Evolutionary conservation across 2,329 filamentous ascomycete genomes (phyloP).

Genomic region (Cryphonectria carpinicola): DNA sequence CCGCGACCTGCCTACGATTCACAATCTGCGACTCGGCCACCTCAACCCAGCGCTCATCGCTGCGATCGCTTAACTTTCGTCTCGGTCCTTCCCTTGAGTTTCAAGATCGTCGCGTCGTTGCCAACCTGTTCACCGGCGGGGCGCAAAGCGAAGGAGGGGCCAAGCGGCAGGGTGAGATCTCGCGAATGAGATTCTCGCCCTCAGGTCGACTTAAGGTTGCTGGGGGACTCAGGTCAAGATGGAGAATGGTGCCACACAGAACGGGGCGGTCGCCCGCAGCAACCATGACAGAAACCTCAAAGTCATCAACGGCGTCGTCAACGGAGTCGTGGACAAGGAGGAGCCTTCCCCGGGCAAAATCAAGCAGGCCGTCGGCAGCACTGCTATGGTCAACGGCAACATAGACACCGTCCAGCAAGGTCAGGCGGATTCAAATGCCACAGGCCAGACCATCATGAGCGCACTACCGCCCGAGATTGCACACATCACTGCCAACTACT

Average conservation of each 20-base stretch:
- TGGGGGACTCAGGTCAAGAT: conserved; percentile 33
- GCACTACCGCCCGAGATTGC: conserved; percentile 64
- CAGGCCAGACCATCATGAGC: conserved; percentile 51
- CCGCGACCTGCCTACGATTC: conserved; percentile 14
- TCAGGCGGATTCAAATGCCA: conserved; percentile 32
- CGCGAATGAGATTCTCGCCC: conserved; percentile 30
- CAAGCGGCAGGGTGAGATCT: conserved; percentile 29
- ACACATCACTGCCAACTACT: conserved; percentile 77
- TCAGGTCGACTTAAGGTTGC: conserved; percentile 14
- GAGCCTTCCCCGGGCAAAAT: conserved; percentile 40
- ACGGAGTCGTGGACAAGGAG: conserved; percentile 41
- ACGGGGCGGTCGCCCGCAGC: conserved; percentile 55
- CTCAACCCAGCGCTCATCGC: conserved; percentile 7
- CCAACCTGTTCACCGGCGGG: neutral
- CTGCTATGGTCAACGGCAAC: conserved; percentile 34
- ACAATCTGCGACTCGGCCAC: neutral
- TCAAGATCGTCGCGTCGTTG: neutral
- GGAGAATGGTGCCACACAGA: conserved; percentile 52
- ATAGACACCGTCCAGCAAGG: conserved; percentile 31
- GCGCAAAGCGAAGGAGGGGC: conserved; percentile 7
- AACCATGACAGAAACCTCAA: conserved; percentile 58
- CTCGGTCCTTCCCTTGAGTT: neutral
- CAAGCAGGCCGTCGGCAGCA: conserved; percentile 37
- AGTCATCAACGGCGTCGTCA: conserved; percentile 46
- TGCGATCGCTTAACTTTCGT: conserved; percentile 4